Percentiles rank a stretch among this genome's conserved stretches.
Conservation (phyloP, 441 rosid species). For the Eutrema salsugineum region DNA sequence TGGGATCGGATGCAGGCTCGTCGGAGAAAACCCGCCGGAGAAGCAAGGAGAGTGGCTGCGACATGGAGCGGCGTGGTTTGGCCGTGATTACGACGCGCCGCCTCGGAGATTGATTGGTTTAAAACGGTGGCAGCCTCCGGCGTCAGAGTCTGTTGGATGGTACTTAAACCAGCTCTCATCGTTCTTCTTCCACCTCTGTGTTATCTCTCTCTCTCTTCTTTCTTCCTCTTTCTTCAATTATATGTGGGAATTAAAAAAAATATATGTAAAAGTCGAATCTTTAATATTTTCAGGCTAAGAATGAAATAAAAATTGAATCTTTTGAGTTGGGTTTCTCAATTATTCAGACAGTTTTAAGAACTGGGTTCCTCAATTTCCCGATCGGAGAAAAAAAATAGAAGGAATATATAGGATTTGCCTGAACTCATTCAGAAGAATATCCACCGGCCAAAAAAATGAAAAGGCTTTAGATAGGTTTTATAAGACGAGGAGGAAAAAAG, state of each 20-base stretch:
- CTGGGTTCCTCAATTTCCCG: not conserved
- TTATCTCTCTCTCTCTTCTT: constrained; percentile 5
- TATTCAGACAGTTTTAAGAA: constrained; percentile 20
- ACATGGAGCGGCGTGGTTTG: constrained; percentile 98
- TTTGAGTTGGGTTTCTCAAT: constrained; percentile 30
- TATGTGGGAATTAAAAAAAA: not conserved
- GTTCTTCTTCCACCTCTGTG: constrained; percentile 13
- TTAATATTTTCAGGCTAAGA: not conserved
- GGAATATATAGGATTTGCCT: constrained; percentile 23
- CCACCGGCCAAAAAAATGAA: constrained; percentile 24
- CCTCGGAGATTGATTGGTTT: constrained; percentile 92
- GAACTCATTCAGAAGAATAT: constrained; percentile 17
- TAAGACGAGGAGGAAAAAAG: constrained; percentile 21
- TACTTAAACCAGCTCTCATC: constrained; percentile 91
- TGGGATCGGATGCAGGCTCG: constrained; percentile 97
- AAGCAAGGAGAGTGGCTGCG: constrained; percentile 69
- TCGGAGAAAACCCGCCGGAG: constrained; percentile 80
- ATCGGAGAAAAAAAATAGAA: not conserved
- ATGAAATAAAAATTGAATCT: constrained; percentile 18
- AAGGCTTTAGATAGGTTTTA: constrained; percentile 33
- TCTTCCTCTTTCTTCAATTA: constrained; percentile 31
- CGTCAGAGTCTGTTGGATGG: constrained; percentile 96
- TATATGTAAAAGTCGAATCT: constrained; percentile 15
- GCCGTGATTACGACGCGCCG: constrained; percentile 82
- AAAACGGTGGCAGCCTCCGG: constrained; percentile 89